Evolutionary conservation across 2,329 filamentous ascomycete species (phyloP).

Genomic region (Fusarium sp.): DNA sequence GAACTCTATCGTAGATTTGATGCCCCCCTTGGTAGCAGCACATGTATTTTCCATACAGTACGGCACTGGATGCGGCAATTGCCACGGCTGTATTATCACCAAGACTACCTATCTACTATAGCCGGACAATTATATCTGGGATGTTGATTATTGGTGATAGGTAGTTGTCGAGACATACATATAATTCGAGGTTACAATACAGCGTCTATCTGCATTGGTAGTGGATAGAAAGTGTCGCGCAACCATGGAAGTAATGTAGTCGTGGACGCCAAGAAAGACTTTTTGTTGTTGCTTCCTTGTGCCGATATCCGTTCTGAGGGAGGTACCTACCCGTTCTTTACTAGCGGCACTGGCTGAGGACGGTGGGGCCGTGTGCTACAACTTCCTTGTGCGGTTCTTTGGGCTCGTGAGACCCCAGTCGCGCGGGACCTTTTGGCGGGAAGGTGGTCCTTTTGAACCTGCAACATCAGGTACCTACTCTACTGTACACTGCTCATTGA

Average conservation of each 20-base stretch:
- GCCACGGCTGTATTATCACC: neutral
- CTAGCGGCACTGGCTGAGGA: slow-evolving; percentile 38
- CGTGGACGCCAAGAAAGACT: slow-evolving; percentile 15
- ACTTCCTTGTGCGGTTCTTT: slow-evolving; percentile 45
- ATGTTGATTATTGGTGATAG: neutral
- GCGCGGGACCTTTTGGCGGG: slow-evolving; percentile 49
- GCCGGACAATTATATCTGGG: neutral
- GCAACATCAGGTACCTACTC: slow-evolving; percentile 27
- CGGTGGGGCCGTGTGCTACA: slow-evolving; percentile 36
- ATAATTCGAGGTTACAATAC: slow-evolving; percentile 22
- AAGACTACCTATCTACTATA: neutral
- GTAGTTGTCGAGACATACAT: slow-evolving; percentile 4
- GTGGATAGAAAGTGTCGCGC: slow-evolving; percentile 13
- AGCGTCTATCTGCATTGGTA: slow-evolving; percentile 16
- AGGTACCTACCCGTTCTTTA: slow-evolving; percentile 44
- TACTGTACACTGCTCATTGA: slow-evolving; percentile 1
- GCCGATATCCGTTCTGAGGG: slow-evolving; percentile 27
- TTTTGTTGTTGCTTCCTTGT: slow-evolving; percentile 16
- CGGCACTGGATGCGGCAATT: slow-evolving; percentile 18
- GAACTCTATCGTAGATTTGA: slow-evolving; percentile 30
- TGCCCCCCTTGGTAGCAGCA: neutral
- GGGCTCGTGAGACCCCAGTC: slow-evolving; percentile 40
- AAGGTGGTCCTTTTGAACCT: slow-evolving; percentile 45
- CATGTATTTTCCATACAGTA: neutral
- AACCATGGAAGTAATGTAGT: neutral